Evolutionary conservation across 2,329 filamentous ascomycete species (phyloP).

Genomic region (Botryotinia narcissicola): DNA sequence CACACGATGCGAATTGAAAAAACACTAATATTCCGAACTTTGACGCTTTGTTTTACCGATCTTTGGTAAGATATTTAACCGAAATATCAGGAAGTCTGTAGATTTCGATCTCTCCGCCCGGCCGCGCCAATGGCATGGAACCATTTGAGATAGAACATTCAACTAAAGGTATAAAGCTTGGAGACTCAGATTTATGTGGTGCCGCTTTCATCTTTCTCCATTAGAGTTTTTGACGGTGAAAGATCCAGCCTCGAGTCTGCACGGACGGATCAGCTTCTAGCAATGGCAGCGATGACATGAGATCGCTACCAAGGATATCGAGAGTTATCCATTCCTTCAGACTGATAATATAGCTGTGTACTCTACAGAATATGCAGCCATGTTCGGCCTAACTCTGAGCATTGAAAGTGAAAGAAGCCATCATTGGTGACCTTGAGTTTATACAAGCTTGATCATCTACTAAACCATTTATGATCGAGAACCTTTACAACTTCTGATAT

Average conservation of each 20-base stretch:
- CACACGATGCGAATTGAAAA: too few relatives aligned
- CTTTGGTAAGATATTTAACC: neutral
- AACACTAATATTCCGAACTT: fast-evolving
- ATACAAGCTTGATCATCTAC: neutral
- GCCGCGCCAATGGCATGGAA: too few relatives aligned
- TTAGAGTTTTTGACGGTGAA: neutral
- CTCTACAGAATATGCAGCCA: neutral
- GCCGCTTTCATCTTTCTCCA: neutral
- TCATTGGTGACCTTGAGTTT: neutral
- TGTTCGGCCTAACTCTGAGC: neutral
- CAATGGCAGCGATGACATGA: neutral
- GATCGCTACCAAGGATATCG: neutral
- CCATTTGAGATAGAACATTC: neutral
- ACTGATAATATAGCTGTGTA: neutral
- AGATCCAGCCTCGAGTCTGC: neutral
- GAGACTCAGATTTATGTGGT: neutral
- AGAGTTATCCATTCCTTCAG: fast-evolving
- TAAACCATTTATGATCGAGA: neutral
- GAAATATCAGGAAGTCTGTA: neutral
- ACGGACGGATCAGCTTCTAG: neutral
- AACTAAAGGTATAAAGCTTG: fast-evolving
- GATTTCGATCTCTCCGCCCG: neutral
- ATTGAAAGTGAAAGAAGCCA: neutral
- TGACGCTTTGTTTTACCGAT: neutral
- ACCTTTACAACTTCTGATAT: neutral